Percentiles rank a stretch among this genome's conserved stretches.
These are phyloP conservation scores for Copromyces sp. DNA, from an alignment of 495 filamentous ascomycete species.

Conservation along the genomic window DNA sequence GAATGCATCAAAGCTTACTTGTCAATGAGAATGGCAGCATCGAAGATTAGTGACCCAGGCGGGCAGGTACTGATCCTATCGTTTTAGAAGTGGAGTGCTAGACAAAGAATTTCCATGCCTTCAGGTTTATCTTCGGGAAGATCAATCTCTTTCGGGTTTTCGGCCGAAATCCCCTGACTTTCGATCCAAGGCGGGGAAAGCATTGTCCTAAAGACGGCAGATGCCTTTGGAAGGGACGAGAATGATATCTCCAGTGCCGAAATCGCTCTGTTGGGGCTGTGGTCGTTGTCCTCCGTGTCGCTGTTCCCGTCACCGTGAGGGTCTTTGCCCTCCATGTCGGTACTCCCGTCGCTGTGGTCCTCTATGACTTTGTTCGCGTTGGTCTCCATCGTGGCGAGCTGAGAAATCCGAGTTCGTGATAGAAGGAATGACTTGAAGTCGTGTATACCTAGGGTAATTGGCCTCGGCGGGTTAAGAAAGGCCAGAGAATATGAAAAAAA, in stretches of 20 bases:
- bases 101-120: not conserved
- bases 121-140: not conserved
- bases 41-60: not conserved
- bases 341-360: not conserved
- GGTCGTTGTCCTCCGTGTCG: too few species aligned
- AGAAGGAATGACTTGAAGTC: too few species aligned
- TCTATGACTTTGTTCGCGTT: fast-evolving
- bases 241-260: not conserved
- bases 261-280: not conserved
- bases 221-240: not conserved
- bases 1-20: not conserved
- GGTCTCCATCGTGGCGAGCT: too few species aligned
- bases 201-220: not conserved
- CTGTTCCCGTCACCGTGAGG: too few species aligned
- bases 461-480: too few species aligned
- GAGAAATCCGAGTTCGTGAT: too few species aligned
- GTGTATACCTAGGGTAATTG: too few species aligned
- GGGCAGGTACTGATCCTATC: not conserved
- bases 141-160: not conserved
- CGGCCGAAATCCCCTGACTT: not conserved
- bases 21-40: not conserved
- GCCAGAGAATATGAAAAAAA: too few species aligned
- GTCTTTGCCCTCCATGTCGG: not conserved
- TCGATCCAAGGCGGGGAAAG: not conserved
- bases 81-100: not conserved